Evolutionary conservation across 2,329 filamentous ascomycete genomes (phyloP).

Genomic region (Cryphonectria japonica): DNA sequence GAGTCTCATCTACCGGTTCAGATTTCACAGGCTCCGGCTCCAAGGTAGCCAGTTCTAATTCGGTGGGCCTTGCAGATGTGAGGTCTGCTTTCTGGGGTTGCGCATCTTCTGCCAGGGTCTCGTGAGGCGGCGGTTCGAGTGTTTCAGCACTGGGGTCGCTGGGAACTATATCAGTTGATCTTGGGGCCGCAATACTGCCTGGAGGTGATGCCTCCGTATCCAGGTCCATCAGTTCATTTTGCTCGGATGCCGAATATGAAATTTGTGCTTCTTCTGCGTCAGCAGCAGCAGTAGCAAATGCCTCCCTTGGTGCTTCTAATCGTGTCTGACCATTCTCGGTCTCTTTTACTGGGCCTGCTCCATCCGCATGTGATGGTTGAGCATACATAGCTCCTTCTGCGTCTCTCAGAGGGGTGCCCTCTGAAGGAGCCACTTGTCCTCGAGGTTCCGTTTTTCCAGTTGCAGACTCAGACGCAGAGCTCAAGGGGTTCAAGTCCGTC

Average conservation of each 20-base stretch:
- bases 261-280: background rate
- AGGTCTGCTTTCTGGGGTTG: background rate
- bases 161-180: background rate
- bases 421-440: background rate
- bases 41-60: background rate
- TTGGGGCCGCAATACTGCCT: background rate
- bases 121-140: background rate
- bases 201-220: background rate
- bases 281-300: background rate
- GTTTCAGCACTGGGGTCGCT: background rate
- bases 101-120: background rate
- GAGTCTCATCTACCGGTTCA: background rate
- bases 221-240: background rate
- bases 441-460: background rate
- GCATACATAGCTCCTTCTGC: background rate
- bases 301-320: no score
- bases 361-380: background rate
- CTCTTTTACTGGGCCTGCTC: background rate
- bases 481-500: background rate
- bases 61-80: background rate
- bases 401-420: background rate
- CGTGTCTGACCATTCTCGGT: no score
- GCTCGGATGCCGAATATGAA: background rate
- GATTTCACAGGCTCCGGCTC: background rate
- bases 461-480: background rate